Evolutionary conservation across 306 rosid genomes (phyloP).

Genomic region (Pterocarpus macrocarpus): DNA sequence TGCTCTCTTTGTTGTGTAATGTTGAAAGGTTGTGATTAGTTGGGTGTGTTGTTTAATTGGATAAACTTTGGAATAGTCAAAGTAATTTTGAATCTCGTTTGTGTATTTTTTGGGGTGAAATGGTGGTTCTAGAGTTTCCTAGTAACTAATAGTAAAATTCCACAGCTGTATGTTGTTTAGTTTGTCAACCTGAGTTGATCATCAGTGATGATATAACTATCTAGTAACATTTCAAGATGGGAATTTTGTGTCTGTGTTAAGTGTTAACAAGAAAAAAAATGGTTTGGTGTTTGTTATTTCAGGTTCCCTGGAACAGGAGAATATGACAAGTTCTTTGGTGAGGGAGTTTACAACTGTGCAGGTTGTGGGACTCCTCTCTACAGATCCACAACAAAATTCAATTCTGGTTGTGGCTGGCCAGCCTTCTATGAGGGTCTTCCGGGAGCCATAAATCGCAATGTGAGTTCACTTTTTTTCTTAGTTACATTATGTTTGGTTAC

Average conservation of each 20-base stretch:
- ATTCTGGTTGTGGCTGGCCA: constrained; percentile 89
- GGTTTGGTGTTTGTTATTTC: constrained; percentile 24
- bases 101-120: neutral
- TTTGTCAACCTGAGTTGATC: constrained; percentile 5
- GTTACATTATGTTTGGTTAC: neutral
- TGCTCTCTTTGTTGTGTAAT: neutral
- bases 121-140: neutral
- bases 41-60: neutral
- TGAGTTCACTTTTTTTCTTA: constrained; percentile 38
- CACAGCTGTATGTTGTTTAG: neutral
- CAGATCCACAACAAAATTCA: constrained; percentile 70
- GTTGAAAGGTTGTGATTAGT: neutral
- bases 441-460: constrained; percentile 67
- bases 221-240: constrained; percentile 5
- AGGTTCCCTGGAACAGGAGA: constrained; percentile 85
- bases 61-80: neutral
- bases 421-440: constrained; percentile 86
- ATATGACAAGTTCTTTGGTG: constrained; percentile 73
- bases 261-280: neutral
- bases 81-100: neutral
- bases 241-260: neutral
- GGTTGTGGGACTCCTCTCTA: constrained; percentile 64
- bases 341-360: constrained; percentile 78
- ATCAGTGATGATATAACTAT: neutral
- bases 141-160: neutral